phyloP scores from a whole-genome alignment of 257 asterid species.

The Gardenia jasminoides region DNA sequence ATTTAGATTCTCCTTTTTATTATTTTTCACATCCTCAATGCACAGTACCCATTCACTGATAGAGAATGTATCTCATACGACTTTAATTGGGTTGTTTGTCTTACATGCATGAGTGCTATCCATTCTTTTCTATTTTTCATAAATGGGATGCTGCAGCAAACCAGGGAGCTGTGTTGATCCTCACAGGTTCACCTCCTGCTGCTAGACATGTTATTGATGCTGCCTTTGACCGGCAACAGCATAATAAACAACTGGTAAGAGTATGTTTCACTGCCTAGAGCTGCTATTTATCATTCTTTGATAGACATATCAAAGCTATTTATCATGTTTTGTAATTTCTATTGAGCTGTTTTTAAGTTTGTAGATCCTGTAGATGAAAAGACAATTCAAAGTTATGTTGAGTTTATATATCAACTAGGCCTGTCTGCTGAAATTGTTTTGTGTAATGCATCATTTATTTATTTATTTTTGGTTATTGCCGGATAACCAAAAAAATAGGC shows the following conservation, averaged over 20 bases:
- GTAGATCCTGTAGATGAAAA: neutral
- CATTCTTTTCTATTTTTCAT: conserved; percentile 1
- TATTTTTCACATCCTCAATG: neutral
- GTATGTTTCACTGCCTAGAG: conserved; percentile 6
- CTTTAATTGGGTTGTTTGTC: neutral
- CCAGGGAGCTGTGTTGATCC: conserved; percentile 69
- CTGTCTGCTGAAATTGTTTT: neutral
- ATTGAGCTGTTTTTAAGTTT: too few relatives aligned
- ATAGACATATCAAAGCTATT: neutral
- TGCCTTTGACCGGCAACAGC: conserved; percentile 84
- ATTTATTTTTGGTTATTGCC: neutral
- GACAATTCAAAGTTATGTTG: too few relatives aligned
- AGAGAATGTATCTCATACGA: neutral
- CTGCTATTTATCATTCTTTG: neutral
- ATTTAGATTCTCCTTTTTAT: neutral
- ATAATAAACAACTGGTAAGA: conserved; percentile 81
- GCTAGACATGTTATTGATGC: conserved; percentile 77
- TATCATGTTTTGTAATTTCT: too few relatives aligned
- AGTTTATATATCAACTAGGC: neutral
- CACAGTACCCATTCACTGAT: neutral
- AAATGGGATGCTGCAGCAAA: conserved; percentile 49
- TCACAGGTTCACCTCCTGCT: conserved; percentile 58
- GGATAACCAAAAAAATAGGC: conserved; percentile 43
- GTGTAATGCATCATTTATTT: neutral
- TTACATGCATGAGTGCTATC: neutral